Evolutionary conservation across 257 asterid species (phyloP).

Genomic region (Jacaranda copaia): DNA sequence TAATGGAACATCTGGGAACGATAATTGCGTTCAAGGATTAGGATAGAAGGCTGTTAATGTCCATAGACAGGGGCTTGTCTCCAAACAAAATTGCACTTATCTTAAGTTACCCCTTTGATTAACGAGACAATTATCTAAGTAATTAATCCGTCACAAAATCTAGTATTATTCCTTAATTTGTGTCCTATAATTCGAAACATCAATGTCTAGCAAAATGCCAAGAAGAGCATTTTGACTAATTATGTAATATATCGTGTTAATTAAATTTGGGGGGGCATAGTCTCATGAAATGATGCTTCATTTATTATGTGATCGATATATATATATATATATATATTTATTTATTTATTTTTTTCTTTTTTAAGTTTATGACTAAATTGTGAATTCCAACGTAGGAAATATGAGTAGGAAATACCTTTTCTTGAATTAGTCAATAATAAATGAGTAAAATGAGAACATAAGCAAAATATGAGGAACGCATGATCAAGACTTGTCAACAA

Average conservation of each 20-base stretch:
- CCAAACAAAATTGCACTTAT: constrained; percentile 9
- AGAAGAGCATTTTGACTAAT: neutral
- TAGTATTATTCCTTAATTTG: neutral
- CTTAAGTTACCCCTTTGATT: constrained; percentile 12
- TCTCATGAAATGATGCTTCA: too few relatives aligned
- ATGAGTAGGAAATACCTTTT: too few relatives aligned
- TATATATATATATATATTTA: too few relatives aligned
- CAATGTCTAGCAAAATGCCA: neutral
- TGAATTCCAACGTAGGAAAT: too few relatives aligned
- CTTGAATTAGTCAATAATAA: too few relatives aligned
- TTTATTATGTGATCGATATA: neutral
- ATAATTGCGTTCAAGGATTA: constrained; percentile 16
- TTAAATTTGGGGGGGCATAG: too few relatives aligned
- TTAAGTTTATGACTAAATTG: too few relatives aligned
- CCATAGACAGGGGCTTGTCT: constrained; percentile 17
- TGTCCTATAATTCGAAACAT: neutral
- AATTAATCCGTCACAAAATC: neutral
- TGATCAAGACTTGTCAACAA: too few relatives aligned
- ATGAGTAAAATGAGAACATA: too few relatives aligned
- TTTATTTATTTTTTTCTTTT: too few relatives aligned
- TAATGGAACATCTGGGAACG: constrained; percentile 8
- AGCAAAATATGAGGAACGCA: too few relatives aligned
- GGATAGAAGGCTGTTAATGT: constrained; percentile 27
- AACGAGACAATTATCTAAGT: constrained; percentile 16
- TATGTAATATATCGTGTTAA: too few relatives aligned